These are phyloP conservation scores for Wallacemonas sp. DNA, from an alignment of 208 protist species.

Conservation along the genomic window DNA sequence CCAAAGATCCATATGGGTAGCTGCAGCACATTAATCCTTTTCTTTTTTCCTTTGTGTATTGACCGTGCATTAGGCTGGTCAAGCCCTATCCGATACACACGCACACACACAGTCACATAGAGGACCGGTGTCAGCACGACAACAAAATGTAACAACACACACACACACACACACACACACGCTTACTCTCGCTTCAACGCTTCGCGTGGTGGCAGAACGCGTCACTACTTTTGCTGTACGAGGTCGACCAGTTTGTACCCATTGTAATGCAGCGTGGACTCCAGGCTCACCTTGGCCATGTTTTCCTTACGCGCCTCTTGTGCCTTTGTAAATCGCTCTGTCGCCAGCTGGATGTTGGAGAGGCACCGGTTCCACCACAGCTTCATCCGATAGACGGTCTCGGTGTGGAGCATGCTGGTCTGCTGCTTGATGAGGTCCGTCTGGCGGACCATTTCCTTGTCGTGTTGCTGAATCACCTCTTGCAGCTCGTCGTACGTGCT, in stretches of 20 bases:
- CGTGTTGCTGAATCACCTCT: slow-evolving; percentile 58
- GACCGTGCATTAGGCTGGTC: neutral
- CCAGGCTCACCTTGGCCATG: slow-evolving; percentile 45
- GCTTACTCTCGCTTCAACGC: too few relatives aligned
- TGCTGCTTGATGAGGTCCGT: slow-evolving; percentile 31
- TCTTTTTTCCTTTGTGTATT: too few relatives aligned
- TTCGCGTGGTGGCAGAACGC: slow-evolving; percentile 7
- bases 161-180: too few relatives aligned
- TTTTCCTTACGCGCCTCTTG: slow-evolving; percentile 45
- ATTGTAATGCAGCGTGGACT: slow-evolving; percentile 44
- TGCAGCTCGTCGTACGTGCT: slow-evolving; percentile 81
- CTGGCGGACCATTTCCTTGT: slow-evolving; percentile 47
- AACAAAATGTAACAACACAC: slow-evolving; percentile 8
- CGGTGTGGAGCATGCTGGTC: slow-evolving; percentile 72
- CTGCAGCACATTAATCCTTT: too few relatives aligned
- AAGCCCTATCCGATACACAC: slow-evolving; percentile 8
- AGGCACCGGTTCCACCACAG: slow-evolving; percentile 86
- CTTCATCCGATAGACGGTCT: slow-evolving; percentile 72
- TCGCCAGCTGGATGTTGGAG: slow-evolving; percentile 65
- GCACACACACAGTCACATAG: neutral
- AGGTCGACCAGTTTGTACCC: slow-evolving; percentile 67
- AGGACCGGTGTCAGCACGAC: slow-evolving; percentile 8
- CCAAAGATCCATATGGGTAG: too few relatives aligned
- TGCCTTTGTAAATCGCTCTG: slow-evolving; percentile 30
- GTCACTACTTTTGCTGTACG: slow-evolving; percentile 27